Base-by-base conservation (phyloP, 495 filamentous ascomycete genomes). In the Neurospora pannonica region DNA sequence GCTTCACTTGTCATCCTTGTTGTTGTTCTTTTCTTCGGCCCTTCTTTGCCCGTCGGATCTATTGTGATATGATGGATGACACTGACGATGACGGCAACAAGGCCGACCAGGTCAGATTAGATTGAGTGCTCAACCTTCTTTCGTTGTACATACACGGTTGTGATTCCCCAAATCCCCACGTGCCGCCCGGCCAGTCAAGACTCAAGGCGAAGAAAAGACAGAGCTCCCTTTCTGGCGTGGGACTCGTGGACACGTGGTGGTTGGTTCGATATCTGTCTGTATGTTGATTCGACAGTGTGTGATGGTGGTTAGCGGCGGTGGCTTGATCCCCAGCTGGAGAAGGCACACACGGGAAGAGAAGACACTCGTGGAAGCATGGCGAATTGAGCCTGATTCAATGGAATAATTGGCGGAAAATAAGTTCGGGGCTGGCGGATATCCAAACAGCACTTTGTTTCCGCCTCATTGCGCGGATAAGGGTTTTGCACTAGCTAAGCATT, bases 61-160 rank as follows among this genome's bases (percentile, higher is more conserved):
- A 17, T 17, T 43, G 4, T 42, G 39, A 42, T 43, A 17, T 42
- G 15, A 42, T 17, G 39, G 15, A 17, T 42, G 39, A 42, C 39
- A 40, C 17, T 31, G 11, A 17, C 38, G 71, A 72, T 21, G 54
- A 48, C 38, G 31, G 11, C 70, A 40, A 73, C 71, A 38, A 31
- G 28, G 42, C 37, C 70, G 71, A n/a, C n/a, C n/a, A n/a, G n/a
- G 73, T 54, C 62, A 74, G 77, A 76, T 77, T 78, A 75, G 3
- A n/a, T n/a, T n/a, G n/a, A n/a, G n/a, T n/a, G n/a, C n/a, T n/a
- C n/a, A n/a, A n/a, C n/a, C n/a, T n/a, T n/a, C n/a, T n/a, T 48
- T 48, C 54, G 54, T 67, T 36, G 28, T 28, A 67, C 54, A 67
- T 67, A 17, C 13, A 19, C 24, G 54, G 17, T 36, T 67, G 31